Evolutionary conservation across 805 yeast species (phyloP), one percentile per base, ranked within the genome.

Genomic region (Saccharomycopsis synnaedendra): DNA sequence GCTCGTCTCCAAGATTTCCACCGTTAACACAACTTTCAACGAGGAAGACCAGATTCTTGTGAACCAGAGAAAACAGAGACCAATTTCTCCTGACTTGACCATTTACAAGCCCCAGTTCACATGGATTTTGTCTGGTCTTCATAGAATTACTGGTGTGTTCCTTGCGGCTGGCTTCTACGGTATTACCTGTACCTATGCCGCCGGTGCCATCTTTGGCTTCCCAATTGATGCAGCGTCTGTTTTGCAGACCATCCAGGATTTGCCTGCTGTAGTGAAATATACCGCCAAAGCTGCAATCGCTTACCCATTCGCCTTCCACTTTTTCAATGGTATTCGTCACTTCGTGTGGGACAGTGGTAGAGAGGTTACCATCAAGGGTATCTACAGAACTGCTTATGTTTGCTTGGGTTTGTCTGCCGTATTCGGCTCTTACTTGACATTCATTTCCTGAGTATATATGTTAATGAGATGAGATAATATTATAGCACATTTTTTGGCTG

Each of bases 71-170:
- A 76, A 72, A 56, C 76, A 78, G 69, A 82, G 98, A 69, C 97
- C 97, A 34, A 67, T 76, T 10, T 87, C 96, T 32, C 97, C 97
- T 48, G 95, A 90, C 65, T 72, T 90, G 61, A 69, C 80, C 53
- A 89, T 93, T 62, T 90, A 90, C 71, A 74, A 89, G 70, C 94
- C 94, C 41, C 97, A 93, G 70, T 63, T 90, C 55, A 85, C 97
- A 29, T 76, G 83, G 84, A 68, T 76, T 53, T 63, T 93, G 61
- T 88, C 97, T 4, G 70, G 82, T 29, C 65, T 82, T 54, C 97
- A 90, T 68, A 82, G 98, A 74, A 67, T 90, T 59, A 76, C 93
- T 43, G 96, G 97, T 64, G 84, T 88, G 35, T 76, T 80, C 45
- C 68, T 93, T 60, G 96, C 88, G 39, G 76, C 72, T 53, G 83